These are phyloP conservation scores for Xylaria sp. DNA, from an alignment of 2,329 filamentous ascomycete species.

Conservation along the genomic window DNA sequence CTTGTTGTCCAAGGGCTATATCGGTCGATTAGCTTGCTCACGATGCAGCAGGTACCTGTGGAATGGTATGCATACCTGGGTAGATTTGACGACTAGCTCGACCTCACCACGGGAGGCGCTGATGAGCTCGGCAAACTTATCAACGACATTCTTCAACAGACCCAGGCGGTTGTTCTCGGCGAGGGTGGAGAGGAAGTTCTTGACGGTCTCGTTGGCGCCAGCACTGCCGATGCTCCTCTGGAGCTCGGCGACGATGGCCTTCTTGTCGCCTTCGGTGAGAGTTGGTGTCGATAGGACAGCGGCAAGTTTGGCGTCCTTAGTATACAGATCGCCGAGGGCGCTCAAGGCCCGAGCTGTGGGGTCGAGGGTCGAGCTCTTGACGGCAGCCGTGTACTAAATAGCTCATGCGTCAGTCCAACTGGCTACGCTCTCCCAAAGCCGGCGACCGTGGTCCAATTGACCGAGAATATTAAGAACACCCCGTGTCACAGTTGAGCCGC, in stretches of 20 bases:
- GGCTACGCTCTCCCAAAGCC: conserved; percentile 17
- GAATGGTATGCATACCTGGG: conserved; percentile 73
- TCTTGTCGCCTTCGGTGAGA: conserved; percentile 82
- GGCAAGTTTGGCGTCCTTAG: conserved; percentile 84
- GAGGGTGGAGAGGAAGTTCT: conserved; percentile 91
- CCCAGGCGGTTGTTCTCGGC: conserved; percentile 97
- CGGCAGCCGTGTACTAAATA: conserved; percentile 91
- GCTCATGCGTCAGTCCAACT: conserved; percentile 50
- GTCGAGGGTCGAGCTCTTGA: conserved; percentile 88
- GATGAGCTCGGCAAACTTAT: conserved; percentile 90
- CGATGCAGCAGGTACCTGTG: not conserved
- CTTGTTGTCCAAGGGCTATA: conserved; percentile 79
- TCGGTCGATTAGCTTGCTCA: conserved; percentile 19
- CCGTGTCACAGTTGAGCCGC: conserved; percentile 5
- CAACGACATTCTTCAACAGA: conserved; percentile 80
- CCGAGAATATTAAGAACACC: not conserved
- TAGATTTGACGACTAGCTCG: conserved; percentile 90
- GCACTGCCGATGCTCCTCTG: conserved; percentile 78
- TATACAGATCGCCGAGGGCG: conserved; percentile 75
- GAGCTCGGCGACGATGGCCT: conserved; percentile 85
- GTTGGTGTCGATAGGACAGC: conserved; percentile 82
- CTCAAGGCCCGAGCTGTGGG: conserved; percentile 82
- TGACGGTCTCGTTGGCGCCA: conserved; percentile 80
- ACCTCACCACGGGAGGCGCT: conserved; percentile 91
- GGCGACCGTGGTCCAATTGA: conserved; percentile 20